phyloP scores from a whole-genome alignment of 768 basidiomycete species.

The Lentinula lateritia region DNA sequence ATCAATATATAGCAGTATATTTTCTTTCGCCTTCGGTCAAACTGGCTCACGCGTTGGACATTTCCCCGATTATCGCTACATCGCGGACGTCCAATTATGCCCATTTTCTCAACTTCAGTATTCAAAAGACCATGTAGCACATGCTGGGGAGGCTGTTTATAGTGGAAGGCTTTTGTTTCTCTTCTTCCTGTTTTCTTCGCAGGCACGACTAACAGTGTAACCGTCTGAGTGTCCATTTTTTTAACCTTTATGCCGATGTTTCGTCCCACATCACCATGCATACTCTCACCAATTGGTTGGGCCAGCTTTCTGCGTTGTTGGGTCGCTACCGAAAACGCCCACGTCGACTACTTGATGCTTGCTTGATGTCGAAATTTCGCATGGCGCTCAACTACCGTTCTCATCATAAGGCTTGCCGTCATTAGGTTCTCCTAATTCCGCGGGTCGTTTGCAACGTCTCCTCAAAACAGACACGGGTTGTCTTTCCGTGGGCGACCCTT shows the following conservation, averaged over 20 bases:
- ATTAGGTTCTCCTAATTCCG: neutral
- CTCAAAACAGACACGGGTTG: neutral
- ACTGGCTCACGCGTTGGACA: too few species aligned
- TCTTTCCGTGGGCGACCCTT: neutral
- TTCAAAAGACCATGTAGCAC: too few species aligned
- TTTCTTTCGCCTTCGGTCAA: too few species aligned
- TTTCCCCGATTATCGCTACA: too few species aligned
- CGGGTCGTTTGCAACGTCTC: neutral
- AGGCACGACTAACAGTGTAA: too few species aligned
- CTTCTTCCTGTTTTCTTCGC: too few species aligned
- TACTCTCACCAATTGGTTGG: neutral
- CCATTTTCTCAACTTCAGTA: too few species aligned
- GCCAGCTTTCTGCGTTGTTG: neutral
- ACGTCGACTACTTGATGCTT: neutral
- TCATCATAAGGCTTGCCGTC: neutral
- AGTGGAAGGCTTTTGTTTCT: too few species aligned
- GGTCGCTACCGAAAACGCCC: neutral
- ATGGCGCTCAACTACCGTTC: neutral
- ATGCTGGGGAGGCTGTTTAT: too few species aligned
- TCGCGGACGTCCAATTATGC: too few species aligned
- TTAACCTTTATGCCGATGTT: neutral
- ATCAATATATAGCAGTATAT: too few species aligned
- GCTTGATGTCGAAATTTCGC: neutral
- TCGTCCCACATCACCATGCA: neutral
- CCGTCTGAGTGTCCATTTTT: too few species aligned